Evolutionary conservation across 768 basidiomycete genomes (phyloP), one percentile per base, ranked within the genome.

Genomic region (Termitomyces sp.): DNA sequence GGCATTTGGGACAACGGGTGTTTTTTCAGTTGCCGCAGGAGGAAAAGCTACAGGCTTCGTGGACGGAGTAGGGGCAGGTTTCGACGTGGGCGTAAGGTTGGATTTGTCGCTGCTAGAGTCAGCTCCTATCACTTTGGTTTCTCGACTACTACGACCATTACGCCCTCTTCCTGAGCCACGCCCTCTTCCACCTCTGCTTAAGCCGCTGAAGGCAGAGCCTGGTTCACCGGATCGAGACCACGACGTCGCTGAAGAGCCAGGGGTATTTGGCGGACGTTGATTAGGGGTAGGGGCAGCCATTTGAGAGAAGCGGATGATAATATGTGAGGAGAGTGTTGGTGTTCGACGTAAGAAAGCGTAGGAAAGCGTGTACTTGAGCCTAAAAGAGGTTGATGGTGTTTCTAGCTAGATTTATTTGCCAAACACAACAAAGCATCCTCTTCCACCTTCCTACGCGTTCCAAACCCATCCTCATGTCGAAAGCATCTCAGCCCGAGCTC

Each of bases 401-500:
- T 51, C 9, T n/a, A n/a, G n/a, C n/a, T n/a, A n/a, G n/a, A 32
- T 16, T 7, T 9, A 35, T 20, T 22, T 48, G 63, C 73, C 75
- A 78, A 77, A 77, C 71, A 76, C 66, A 67, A 60, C 75, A 72
- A 75, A 75, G 72, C 76, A 75, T 46, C 58, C 35, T 50, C 60
- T 62, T 55, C 36, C 51, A 59, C 35, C 40, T 46, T 15, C 58
- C 44, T 52, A 62, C 58, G 39, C 50, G 36, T 48, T 57, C 48
- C 64, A 59, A 60, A 49, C 46, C 49, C 55, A 64, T n/a, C 68
- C 77, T 63, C 72, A 92, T 95, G 93, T 94, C 93, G 45, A 94
- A 94, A 81, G 92, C 94, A 68, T 93, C 94, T 49, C 94, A 97
- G 75, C 96, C 96, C 63, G 96, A 98, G 74, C 84, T 98, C 63